phyloP scores from a whole-genome alignment of 495 filamentous ascomycete genomes.

The Hypoxylon fuscum region DNA sequence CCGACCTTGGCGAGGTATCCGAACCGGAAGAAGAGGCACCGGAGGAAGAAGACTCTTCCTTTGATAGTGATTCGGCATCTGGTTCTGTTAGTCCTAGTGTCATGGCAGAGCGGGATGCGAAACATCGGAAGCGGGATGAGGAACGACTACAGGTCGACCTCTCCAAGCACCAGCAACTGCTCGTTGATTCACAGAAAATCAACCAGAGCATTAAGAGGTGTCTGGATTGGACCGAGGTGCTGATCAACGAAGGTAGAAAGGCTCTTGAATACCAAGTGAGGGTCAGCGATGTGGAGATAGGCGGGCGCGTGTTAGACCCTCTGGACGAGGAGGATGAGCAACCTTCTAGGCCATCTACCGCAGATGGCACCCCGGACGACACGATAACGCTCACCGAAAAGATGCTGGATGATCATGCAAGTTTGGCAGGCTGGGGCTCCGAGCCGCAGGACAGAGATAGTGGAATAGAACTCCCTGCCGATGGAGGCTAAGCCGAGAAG shows the following conservation, averaged over 20 bases:
- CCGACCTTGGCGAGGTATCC: slow-evolving; percentile 62
- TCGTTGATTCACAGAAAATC: slow-evolving; percentile 89
- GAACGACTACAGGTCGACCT: slow-evolving; percentile 83
- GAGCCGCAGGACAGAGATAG: slow-evolving; percentile 62
- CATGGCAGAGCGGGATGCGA: slow-evolving; percentile 53
- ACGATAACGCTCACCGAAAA: slow-evolving; percentile 38
- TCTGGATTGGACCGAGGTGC: slow-evolving; percentile 82
- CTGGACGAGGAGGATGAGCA: slow-evolving; percentile 66
- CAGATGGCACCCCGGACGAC: slow-evolving; percentile 32
- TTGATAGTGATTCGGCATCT: slow-evolving; percentile 53
- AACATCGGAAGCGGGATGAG: slow-evolving; percentile 71
- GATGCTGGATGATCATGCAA: slow-evolving; percentile 17
- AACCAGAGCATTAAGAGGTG: slow-evolving; percentile 93
- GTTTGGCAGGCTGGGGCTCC: slow-evolving; percentile 43
- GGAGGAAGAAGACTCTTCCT: slow-evolving; percentile 53
- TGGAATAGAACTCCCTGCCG: slow-evolving; percentile 57
- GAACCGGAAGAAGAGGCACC: slow-evolving; percentile 40
- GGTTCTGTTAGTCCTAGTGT: slow-evolving; percentile 57
- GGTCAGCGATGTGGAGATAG: slow-evolving; percentile 78
- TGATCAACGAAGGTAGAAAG: slow-evolving; percentile 87
- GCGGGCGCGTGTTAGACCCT: slow-evolving; percentile 79
- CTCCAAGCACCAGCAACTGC: slow-evolving; percentile 84
- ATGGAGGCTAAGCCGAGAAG: slow-evolving; percentile 42
- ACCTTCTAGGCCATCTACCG: slow-evolving; percentile 11
- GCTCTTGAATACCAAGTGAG: slow-evolving; percentile 83